Percentiles rank a stretch among this genome's conserved stretches.
phyloP scores from a whole-genome alignment of 2,329 filamentous ascomycete genomes.

The Aaosphaeria arxii region DNA sequence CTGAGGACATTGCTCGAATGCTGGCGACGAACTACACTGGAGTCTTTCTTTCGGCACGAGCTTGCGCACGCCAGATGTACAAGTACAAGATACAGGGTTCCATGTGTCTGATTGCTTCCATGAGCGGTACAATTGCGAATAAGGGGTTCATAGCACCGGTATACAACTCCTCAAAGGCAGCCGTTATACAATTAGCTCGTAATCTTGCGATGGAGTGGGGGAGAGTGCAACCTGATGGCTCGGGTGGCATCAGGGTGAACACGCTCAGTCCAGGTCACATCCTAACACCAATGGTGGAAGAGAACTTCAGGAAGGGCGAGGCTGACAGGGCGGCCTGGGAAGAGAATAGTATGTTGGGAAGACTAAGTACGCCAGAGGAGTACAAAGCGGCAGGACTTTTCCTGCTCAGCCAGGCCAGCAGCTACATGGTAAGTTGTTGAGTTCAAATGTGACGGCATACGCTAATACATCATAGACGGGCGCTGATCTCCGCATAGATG shows the following conservation, averaged over 20 bases:
- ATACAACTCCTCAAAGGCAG: conserved; percentile 75
- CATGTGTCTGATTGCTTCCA: conserved; percentile 60
- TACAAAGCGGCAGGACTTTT: conserved; percentile 34
- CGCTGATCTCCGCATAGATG: conserved; percentile 31
- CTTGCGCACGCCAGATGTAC: conserved; percentile 60
- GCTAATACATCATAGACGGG: conserved; percentile 17
- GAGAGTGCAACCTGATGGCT: conserved; percentile 41
- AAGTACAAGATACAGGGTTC: conserved; percentile 54
- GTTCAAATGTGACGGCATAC: background rate
- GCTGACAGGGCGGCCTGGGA: conserved; percentile 67
- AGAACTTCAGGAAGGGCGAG: conserved; percentile 68
- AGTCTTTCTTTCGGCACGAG: conserved; percentile 59
- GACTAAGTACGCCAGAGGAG: conserved; percentile 31
- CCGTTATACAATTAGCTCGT: conserved; percentile 65
- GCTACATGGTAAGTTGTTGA: conserved; percentile 29
- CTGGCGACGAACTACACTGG: conserved; percentile 59
- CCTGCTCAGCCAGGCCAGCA: conserved; percentile 32
- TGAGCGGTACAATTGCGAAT: conserved; percentile 61
- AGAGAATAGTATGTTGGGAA: conserved; percentile 74
- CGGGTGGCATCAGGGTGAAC: conserved; percentile 71
- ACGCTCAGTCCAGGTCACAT: conserved; percentile 77
- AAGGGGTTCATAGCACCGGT: conserved; percentile 61
- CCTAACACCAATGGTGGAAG: conserved; percentile 76
- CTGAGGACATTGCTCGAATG: conserved; percentile 57
- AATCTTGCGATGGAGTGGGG: conserved; percentile 70